Evolutionary conservation across 805 yeast species (phyloP), one percentile per base, ranked within the genome.

Genomic region (Grigorovia transvaalensis): DNA sequence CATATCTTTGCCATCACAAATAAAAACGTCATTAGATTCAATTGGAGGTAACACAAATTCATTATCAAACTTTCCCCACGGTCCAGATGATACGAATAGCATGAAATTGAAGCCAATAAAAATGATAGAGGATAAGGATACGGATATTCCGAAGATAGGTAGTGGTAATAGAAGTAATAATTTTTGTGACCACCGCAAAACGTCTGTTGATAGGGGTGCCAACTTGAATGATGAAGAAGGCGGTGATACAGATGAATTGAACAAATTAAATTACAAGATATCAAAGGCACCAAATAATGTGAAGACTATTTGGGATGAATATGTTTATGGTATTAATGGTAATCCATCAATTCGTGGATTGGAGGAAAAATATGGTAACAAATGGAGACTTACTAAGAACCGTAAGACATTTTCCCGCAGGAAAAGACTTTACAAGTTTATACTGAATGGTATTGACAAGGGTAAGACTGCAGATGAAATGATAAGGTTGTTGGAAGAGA

Each of bases 281-380:
- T 50, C 64, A 19, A 66, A 66, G 50, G 70, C 70, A 1, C 70
- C 70, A 29, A 64, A 61, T 45, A 63, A 61, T 51, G 70, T 66
- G 4, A 58, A 59, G 23, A 65, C 67, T 9, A 65, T 66, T 38
- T 71, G 74, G 71, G 65, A 64, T 47, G 77, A 73, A 48, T 73
- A 72, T 54, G 63, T 67, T 1, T 59, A 60, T 29, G 77, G 77
- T 1, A 62, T 72, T 35, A 63, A 71, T 51, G 75, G 75, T 1
- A 58, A 60, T n/a, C 74, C 75, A 8, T 66, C 76, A 1, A 68
- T 73, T 15, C 65, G 67, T 51, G 64, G 63, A 17, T 60, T 73
- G n/a, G 76, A 73, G 50, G 67, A 67, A 29, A 64, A 64, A 44
- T 73, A 66, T 54, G 74, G 75, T 6, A 69, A 71, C 48, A 65